Evolutionary conservation across 2,329 filamentous ascomycete genomes (phyloP).

Genomic region (Blumeria hordei): DNA sequence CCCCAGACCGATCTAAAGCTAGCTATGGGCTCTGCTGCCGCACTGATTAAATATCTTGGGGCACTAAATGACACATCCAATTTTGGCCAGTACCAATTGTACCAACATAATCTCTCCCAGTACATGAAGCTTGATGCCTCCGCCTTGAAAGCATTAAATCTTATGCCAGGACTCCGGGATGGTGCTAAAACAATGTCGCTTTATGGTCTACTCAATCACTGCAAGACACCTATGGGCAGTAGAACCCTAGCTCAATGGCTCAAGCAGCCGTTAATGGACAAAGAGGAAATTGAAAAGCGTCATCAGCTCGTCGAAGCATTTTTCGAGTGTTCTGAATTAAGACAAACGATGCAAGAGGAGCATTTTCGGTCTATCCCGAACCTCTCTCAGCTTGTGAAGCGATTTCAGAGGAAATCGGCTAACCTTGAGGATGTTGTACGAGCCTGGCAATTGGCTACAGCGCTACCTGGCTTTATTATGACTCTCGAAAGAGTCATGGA

Average conservation of each 20-base stretch:
- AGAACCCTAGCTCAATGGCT: conserved; percentile 84
- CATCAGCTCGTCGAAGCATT: conserved; percentile 93
- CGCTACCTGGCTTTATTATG: conserved; percentile 69
- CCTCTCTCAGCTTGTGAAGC: conserved; percentile 77
- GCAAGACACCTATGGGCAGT: conserved; percentile 87
- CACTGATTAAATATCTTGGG: conserved; percentile 81
- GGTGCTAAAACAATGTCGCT: conserved; percentile 96
- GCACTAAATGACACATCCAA: conserved; percentile 80
- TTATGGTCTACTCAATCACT: conserved; percentile 84
- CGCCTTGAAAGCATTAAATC: conserved; percentile 75
- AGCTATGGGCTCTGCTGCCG: conserved; percentile 84
- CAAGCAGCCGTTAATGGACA: conserved; percentile 89
- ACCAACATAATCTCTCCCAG: conserved; percentile 87
- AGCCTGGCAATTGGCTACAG: conserved; percentile 82
- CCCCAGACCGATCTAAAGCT: conserved; percentile 84
- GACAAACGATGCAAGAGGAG: conserved; percentile 92
- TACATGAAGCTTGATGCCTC: conserved; percentile 98
- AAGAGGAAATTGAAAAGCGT: conserved; percentile 66
- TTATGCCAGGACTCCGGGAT: conserved; percentile 89
- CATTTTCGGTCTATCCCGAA: conserved; percentile 85
- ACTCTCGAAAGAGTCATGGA: conserved; percentile 90
- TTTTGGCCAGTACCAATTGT: conserved; percentile 90
- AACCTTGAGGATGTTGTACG: conserved; percentile 89
- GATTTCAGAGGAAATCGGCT: conserved; percentile 77
- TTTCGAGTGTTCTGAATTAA: conserved; percentile 70